Percentiles rank a stretch among this genome's conserved stretches.
Conservation (phyloP, 1,139 yeast genomes). For the Sugiyamaella pinicola region DNA sequence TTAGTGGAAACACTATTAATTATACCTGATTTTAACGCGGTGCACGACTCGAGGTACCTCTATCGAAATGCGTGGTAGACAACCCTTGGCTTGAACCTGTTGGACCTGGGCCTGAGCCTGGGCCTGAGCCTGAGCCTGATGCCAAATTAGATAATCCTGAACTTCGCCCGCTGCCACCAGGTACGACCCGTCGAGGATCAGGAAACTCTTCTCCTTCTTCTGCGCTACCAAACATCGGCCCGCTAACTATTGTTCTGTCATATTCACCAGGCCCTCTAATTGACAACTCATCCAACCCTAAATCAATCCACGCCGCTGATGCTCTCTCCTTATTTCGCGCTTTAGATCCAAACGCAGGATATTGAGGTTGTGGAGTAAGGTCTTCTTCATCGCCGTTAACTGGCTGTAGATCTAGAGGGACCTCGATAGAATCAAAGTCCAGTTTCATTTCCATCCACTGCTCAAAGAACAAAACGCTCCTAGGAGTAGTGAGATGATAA, state of each 20-base stretch:
- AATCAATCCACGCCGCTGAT: slow-evolving; percentile 43
- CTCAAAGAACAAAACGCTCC: slow-evolving; percentile 39
- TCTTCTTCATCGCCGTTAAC: slow-evolving; percentile 42
- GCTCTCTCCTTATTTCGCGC: slow-evolving; percentile 28
- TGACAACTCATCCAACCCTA: slow-evolving; percentile 36
- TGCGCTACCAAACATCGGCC: slow-evolving; percentile 16
- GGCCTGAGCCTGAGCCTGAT: too few species aligned
- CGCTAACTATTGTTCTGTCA: slow-evolving; percentile 24
- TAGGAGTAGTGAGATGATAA: slow-evolving; percentile 39
- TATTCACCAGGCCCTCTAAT: slow-evolving; percentile 29
- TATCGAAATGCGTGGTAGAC: too few species aligned
- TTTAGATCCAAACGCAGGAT: slow-evolving; percentile 34
- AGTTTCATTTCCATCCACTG: slow-evolving; percentile 43
- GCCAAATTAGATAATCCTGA: too few species aligned
- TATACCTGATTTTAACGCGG: too few species aligned
- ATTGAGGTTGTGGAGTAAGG: slow-evolving; percentile 36
- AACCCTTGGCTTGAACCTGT: too few species aligned
- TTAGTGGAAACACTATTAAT: too few species aligned
- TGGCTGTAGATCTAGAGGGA: slow-evolving; percentile 41
- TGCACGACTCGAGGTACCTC: too few species aligned
- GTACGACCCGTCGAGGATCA: not conserved
- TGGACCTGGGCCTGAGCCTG: too few species aligned
- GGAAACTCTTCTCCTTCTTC: not conserved
- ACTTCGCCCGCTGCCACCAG: too few species aligned
- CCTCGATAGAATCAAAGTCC: slow-evolving; percentile 39